Base-by-base conservation (phyloP, 495 filamentous ascomycete species). In the Aspergillus panamensis region DNA sequence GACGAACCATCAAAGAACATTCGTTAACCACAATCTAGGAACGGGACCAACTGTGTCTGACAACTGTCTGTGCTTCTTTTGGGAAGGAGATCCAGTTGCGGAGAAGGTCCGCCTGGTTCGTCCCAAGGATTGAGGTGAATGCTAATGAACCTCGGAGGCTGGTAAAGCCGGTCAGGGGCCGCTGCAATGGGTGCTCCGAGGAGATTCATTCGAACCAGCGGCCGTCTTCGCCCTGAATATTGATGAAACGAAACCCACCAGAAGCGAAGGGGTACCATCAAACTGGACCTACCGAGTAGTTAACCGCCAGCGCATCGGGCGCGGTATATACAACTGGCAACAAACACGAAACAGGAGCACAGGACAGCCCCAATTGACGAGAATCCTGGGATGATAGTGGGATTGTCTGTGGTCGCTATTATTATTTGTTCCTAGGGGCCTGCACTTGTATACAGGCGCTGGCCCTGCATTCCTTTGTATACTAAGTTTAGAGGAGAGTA, bases 251-350 rank as follows among this genome's bases (percentile, higher is more conserved):
- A 45, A 55, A 47, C 21, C 21, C 13, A n/a, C 13, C 14, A 35
- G 8, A 13, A 21, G 48, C 53, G 40, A 57, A 57, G 45, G 25
- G 25, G 47, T 16, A 31, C 35, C 25, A 51, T 35, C 39, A 14
- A 51, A 51, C 47, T 35, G 20, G 37, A 45, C 19, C 29, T 1
- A 12, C 50, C n/a, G n/a, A n/a, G n/a, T n/a, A n/a, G n/a, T 19
- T 30, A 17, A 42, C 25, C 37, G 55, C 47, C 55, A 57, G 29
- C 55, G 49, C 55, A 57, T 57, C 55, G 30, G 55, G 32, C 14
- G 25, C 25, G 1, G 25, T n/a, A 7, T 6, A 1, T 45, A 45
- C 42, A 20, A 45, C n/a, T 20, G 16, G 42, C 42, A 21, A 9
- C 9, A 6, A 16, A 21, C 42, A 45, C 42, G 42, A 45, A 45